Conservation (phyloP, 495 filamentous ascomycete genomes). For the Thermothielavioides terrestris region DNA sequence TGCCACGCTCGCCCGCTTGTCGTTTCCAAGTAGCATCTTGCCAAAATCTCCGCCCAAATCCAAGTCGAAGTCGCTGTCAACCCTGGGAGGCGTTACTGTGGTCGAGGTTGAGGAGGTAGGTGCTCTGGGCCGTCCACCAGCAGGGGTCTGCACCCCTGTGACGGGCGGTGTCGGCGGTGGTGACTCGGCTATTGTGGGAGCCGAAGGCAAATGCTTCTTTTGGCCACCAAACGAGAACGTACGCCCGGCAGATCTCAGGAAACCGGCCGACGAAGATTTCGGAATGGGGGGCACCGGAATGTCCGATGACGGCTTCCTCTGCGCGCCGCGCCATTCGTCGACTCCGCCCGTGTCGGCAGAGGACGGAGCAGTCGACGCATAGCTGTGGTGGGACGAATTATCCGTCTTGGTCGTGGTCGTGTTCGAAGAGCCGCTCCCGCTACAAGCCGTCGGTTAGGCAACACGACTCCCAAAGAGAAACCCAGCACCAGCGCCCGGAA, state of each 20-base stretch:
- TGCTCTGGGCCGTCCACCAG: slow-evolving; percentile 33
- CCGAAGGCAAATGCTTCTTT: slow-evolving; percentile 39
- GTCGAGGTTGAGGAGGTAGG: slow-evolving; percentile 46
- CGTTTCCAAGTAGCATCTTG: slow-evolving; percentile 54
- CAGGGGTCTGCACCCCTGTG: slow-evolving; percentile 23
- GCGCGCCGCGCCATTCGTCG: slow-evolving; percentile 44
- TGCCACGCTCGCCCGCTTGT: slow-evolving; percentile 47
- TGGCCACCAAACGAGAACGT: slow-evolving; percentile 66
- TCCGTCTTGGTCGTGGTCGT: slow-evolving; percentile 53
- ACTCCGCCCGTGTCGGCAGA: slow-evolving; percentile 53
- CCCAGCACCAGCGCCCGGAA: no score
- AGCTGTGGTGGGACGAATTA: slow-evolving; percentile 62
- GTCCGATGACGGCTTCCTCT: slow-evolving; percentile 44
- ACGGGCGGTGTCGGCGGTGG: slow-evolving; percentile 27
- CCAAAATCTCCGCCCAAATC: slow-evolving; percentile 56
- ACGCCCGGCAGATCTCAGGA: slow-evolving; percentile 58
- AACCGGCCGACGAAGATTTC: slow-evolving; percentile 37
- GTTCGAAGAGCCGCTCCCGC: slow-evolving; percentile 58
- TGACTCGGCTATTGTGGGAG: slow-evolving; percentile 34
- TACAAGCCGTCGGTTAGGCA: slow-evolving; percentile 25
- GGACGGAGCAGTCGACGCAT: slow-evolving; percentile 64
- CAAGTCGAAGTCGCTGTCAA: slow-evolving; percentile 50
- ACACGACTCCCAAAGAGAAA: no score
- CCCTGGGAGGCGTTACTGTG: slow-evolving; percentile 61
- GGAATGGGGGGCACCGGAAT: slow-evolving; percentile 51